Base-by-base conservation (phyloP, 352 stramenopile species). In the Phytopythium ostracodes region DNA sequence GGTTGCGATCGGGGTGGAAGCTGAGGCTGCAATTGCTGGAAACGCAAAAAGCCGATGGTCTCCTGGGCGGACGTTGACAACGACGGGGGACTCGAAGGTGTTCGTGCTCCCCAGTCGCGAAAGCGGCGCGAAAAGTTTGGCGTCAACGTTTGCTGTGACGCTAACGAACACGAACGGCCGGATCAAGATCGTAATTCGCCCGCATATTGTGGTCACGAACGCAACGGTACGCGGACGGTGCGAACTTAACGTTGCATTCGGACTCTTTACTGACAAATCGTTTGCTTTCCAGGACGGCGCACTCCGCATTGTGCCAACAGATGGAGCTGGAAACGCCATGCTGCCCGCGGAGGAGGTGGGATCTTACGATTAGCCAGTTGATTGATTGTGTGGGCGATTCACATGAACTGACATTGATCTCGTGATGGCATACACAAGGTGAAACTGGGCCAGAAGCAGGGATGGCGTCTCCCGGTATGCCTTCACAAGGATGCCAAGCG, bases 161-260 rank as follows among this genome's bases (percentile, higher is more conserved):
- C 60, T 88, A 67, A 62, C 62, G 14, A 76, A 73, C 36, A 63
- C 36, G 17, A 52, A 66, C 60, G 73, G 69, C 4, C 70, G 57
- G 18, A 31, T 84, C 10, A 72, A 68, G 29, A 46, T 88, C 14
- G 49, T 60, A 15, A 83, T 89, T 46, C 70, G 71, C 24, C 78
- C 80, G 18, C 65, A 75, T 63, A 61, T 87, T 17, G 70, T 89
- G 31, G 64, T 89, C 31, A 70, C 86, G 51, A 88, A 89, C 58
- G 67, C 78, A 27, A 84, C 76, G 72, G 80, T 89, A 74, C 63
- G 60, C 8, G 25, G 49, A 17, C 44, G 4, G 12, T n/a, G 20
- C n/a, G n/a, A n/a, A n/a, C n/a, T 43, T 5, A 15, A 11, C 11
- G 15, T 40, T 35, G 9, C 49, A 35, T 57, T 14, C n/a, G n/a